Base-by-base conservation (phyloP, 73 alveolate species). In the Breviolum minutum region DNA sequence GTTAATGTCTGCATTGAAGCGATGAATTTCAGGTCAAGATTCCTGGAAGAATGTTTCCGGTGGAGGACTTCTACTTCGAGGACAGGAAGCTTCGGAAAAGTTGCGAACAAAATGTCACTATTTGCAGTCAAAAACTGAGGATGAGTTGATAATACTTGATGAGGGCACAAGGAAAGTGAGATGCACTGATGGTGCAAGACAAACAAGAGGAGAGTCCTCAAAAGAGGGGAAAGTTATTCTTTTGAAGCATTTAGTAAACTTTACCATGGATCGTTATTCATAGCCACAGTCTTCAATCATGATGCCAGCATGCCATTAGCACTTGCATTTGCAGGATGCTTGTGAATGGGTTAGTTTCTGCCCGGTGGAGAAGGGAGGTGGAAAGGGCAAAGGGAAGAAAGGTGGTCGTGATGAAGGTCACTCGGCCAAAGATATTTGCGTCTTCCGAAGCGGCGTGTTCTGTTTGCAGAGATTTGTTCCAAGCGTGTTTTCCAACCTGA, bases 11-110 rank as follows among this genome's bases (percentile, higher is more conserved):
- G 19, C 81, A 20, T 30, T 20, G 12, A 13, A 60, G 19, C n/a
- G 11, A 63, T 11, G 63, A 60, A 10, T 27, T 63, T 63, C n/a
- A 89, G 96, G 96, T 91, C 26, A 77, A 91, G 76, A 91, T 91
- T 62, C 83, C 99, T 27, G 99, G 99, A 61, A 71, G 99, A 68
- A 99, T 99, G 96, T 99, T 73, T 87, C 99, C 99, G 16, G 99
- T 94, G 69, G 90, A 74, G 12, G 99, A 94, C 99, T 94, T 74
- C 93, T 94, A 94, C 71, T 94, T 81, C 66, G 99, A 94, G 99
- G 97, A 77, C 54, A 12, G 74, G 74, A 66, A 71, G n/a, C 22
- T 40, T 40, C 54, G 54, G 54, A 40, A 40, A 40, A 40, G 54
- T 40, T 40, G 54, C 54, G 3, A 40, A 40, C 54, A 40, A 40